These are phyloP conservation scores for Globisporangium canariense DNA, from an alignment of 352 stramenopile genomes.

Conservation along the genomic window DNA sequence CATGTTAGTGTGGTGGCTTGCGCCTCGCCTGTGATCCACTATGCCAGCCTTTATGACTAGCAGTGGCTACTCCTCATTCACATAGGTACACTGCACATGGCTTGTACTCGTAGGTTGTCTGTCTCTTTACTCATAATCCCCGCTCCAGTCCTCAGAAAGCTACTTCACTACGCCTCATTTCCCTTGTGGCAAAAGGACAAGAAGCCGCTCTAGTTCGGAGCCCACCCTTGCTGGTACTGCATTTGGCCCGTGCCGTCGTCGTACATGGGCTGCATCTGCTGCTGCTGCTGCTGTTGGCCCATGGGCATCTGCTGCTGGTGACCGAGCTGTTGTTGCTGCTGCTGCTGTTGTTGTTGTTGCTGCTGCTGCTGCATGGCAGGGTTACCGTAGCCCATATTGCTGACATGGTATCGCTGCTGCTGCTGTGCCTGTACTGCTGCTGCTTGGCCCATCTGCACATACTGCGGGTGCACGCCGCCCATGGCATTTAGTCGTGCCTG, in stretches of 20 bases:
- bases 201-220: conserved; percentile 8
- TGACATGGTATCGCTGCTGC: conserved; percentile 27
- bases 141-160: too few species aligned
- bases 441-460: conserved; percentile 31
- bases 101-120: background rate
- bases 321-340: conserved; percentile 21
- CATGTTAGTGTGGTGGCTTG: too few species aligned
- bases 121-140: background rate
- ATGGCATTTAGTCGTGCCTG: conserved; percentile 62
- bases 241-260: conserved; percentile 23
- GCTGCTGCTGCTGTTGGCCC: conserved; percentile 19
- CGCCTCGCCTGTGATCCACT: background rate
- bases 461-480: conserved; percentile 26
- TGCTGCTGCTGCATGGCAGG: conserved; percentile 18
- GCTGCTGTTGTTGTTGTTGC: conserved; percentile 21
- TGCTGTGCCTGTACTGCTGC: conserved; percentile 24
- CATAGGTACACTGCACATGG: too few species aligned
- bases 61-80: too few species aligned
- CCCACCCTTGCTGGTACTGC: conserved; percentile 12
- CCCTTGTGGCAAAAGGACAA: background rate
- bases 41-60: too few species aligned
- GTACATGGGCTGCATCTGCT: conserved; percentile 23
- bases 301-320: conserved; percentile 13
- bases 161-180: too few species aligned
- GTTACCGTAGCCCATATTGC: conserved; percentile 34